A percentile compares a stretch with the other conserved stretches of the same genome.
Evolutionary conservation across 805 yeast genomes (phyloP).

Genomic region (Brettanomyces bruxellensis): DNA sequence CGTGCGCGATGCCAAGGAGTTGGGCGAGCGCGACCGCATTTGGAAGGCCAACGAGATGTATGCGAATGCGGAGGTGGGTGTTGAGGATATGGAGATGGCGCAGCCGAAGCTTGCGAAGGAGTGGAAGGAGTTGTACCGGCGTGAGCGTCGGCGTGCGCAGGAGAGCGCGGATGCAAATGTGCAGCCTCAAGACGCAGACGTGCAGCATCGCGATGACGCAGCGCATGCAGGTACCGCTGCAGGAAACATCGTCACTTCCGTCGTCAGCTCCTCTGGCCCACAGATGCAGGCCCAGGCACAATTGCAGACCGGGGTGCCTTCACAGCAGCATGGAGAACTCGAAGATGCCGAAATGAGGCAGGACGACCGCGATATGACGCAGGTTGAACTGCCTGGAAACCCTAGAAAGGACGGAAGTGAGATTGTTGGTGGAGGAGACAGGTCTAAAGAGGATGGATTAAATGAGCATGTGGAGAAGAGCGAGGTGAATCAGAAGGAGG

Average conservation of each 20-base stretch:
- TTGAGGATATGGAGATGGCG: conserved; percentile 69
- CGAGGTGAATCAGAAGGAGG: neutral
- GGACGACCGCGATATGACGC: neutral
- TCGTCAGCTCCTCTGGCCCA: conserved; percentile 3
- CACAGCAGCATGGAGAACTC: neutral
- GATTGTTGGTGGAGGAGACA: too few species aligned
- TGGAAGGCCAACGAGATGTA: conserved; percentile 86
- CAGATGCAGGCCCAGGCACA: conserved; percentile 16
- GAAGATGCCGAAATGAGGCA: neutral
- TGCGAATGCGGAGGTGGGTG: conserved; percentile 91
- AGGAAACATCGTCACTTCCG: neutral
- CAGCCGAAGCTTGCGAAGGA: conserved; percentile 63
- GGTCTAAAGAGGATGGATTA: too few species aligned
- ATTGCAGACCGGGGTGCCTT: conserved; percentile 2
- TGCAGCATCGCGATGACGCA: neutral
- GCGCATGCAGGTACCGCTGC: neutral
- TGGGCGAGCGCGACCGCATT: conserved; percentile 77
- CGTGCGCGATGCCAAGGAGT: conserved; percentile 61
- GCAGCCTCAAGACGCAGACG: too few species aligned
- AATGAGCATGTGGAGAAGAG: neutral
- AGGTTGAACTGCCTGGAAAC: neutral
- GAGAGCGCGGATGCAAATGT: conserved; percentile 10
- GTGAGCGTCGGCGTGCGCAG: conserved; percentile 52
- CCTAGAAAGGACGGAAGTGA: neutral
- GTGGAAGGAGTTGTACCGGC: conserved; percentile 61